Evolutionary conservation across 78 protist species (phyloP), one percentile per base, ranked within the genome.

Genomic region (Speleostelium caveatum): DNA sequence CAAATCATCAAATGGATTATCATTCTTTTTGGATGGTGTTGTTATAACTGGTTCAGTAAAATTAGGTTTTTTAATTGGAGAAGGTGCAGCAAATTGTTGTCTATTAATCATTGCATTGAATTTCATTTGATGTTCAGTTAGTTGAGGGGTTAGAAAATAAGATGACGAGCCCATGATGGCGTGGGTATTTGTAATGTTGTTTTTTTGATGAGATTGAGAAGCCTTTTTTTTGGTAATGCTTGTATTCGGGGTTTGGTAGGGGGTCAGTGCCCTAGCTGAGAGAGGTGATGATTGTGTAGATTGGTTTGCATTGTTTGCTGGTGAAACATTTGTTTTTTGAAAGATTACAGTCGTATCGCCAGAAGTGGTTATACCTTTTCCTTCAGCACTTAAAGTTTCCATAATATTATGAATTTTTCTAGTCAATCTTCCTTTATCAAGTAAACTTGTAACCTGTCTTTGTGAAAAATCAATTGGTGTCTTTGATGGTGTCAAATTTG

Each of bases 391-490:
- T 7, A 69, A 59, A 26, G 14, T 36, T 22, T 83, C 67, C 33
- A n/a, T 26, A 30, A 83, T 26, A 21, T n/a, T 21, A 24, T 67
- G 36, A 28, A 73, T 60, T 59, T 69, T 83, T 69, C 91, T 83
- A 33, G 32, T 60, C 5, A 83, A 3, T 28, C 30, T 41, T 59
- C 91, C 91, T 35, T 69, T 83, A 6, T 83, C 74, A 30, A 83
- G 51, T 41, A 83, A 28, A 33, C 79, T 69, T 32, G 39, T 62
- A n/a, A 83, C 1, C n/a, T 83, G 91, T n/a, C 21, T 58, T 19
- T 36, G 59, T 22, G 91, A 83, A 21, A 83, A 83, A 45, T 83
- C 91, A n/a, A 69, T 59, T 14, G 73, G 61, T 19, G 77, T 71
- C 36, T 60, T 28, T 0, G 62, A 33, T 59, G 90, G 51, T 26